Evolutionary conservation across 2,329 filamentous ascomycete genomes (phyloP), one percentile per base, ranked within the genome.

Genomic region (Aspergillus hiratsukae): DNA sequence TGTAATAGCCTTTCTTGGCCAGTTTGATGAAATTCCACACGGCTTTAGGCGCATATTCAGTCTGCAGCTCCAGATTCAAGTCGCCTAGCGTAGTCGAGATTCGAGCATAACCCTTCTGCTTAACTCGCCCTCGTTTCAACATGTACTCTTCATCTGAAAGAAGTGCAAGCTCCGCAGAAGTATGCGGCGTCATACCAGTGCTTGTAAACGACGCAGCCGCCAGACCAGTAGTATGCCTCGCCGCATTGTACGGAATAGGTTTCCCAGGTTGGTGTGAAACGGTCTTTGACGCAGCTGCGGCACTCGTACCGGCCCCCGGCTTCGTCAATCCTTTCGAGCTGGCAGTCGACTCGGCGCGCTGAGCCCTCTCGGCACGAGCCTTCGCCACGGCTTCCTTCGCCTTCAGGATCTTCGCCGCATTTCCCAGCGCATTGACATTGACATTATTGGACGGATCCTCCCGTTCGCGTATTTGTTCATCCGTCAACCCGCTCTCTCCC

Each of bases 1-100:
- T 86, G 77, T 97, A 99, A 75, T 96, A 97, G 0, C 93, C 93
- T 63, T 88, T 90, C 69, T 96, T 89, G 1, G 91, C 85, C 4
- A 99, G 79, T 55, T 89, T 87, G 52, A 96, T 84, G 69, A 99
- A 99, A 73, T 99, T 99, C 91, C 93, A 99, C 1, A 97, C 94
- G 0, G 94, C 91, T 65, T 89, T 89, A 1, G 94, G 94, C 2
- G 94, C 92, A 54, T 87, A 89, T 70, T 99, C 94, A 2, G 94
- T 90, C 61, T 93, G 89, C 4, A 99, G 81, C 70, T 97, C 93
- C 58, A 99, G 78, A 61, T 90, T 97, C 21, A 99, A 71, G 60
- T 92, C 86, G 37, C 94, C 94, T 2, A 90, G 78, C 59, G 87
- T 94, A 0, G 94, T 99, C 63, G 88, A 86, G 48, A 99, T 83